Evolutionary conservation across 805 yeast genomes (phyloP).

Genomic region (Starmerella tilneyi): DNA sequence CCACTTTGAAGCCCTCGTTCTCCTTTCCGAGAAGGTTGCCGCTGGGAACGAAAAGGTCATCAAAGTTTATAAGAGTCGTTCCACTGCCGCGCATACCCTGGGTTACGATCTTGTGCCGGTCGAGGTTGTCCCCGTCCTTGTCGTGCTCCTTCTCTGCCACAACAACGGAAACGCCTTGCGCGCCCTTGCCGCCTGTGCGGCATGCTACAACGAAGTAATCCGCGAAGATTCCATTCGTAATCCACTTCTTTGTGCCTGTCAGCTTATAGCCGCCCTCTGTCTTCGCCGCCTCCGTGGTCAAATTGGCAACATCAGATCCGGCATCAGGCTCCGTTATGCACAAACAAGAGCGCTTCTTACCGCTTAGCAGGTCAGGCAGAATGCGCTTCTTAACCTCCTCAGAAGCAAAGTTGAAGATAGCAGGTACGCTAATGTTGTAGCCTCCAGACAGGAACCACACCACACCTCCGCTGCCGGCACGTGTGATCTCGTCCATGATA

Average conservation of each 20-base stretch:
- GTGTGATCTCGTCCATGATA: conserved; percentile 33
- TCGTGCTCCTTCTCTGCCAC: conserved; percentile 31
- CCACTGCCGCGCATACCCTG: conserved; percentile 38
- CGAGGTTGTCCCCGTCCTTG: conserved; percentile 29
- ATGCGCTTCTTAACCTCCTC: conserved; percentile 31
- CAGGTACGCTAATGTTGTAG: conserved; percentile 36
- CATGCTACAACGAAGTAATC: conserved; percentile 39
- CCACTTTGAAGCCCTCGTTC: conserved; percentile 36
- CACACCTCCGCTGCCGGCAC: conserved; percentile 37
- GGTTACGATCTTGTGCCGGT: conserved; percentile 33
- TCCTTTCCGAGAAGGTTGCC: conserved; percentile 34
- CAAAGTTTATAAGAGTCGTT: conserved; percentile 35
- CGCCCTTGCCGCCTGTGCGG: conserved; percentile 37
- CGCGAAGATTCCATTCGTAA: conserved; percentile 37
- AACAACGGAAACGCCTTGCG: conserved; percentile 34
- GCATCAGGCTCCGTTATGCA: conserved; percentile 39
- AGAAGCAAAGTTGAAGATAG: conserved; percentile 31
- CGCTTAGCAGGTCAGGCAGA: conserved; percentile 32
- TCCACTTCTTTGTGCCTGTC: conserved; percentile 39
- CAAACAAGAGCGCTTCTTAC: conserved; percentile 35
- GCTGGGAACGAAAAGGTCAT: conserved; percentile 37
- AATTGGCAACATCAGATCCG: conserved; percentile 37
- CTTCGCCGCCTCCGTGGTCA: conserved; percentile 33
- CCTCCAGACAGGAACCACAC: conserved; percentile 36
- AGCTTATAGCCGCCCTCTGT: conserved; percentile 35